phyloP scores from a whole-genome alignment of 345 rosid genomes.

The Rhodamnia rubescens region DNA sequence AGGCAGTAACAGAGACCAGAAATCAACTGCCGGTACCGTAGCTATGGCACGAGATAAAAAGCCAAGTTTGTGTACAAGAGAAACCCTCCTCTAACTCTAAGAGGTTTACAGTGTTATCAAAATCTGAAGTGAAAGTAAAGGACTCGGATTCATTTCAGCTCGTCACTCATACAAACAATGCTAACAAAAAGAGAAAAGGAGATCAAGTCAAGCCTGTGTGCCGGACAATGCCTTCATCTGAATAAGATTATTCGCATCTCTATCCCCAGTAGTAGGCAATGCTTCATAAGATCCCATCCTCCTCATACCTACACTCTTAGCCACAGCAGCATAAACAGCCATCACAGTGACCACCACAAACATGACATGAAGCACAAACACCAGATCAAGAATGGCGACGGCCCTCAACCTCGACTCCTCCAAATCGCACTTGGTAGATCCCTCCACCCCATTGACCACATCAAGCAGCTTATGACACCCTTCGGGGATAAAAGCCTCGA shows the following conservation, averaged over 20 bases:
- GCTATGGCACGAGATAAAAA: background rate
- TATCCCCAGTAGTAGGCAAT: constrained; percentile 39
- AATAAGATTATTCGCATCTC: constrained; percentile 24
- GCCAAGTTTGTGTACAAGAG: background rate
- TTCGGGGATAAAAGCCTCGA: constrained; percentile 77
- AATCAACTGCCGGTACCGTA: background rate
- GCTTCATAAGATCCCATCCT: constrained; percentile 74
- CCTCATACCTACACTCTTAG: constrained; percentile 33
- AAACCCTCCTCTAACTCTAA: background rate
- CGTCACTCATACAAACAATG: background rate
- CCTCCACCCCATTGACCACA: constrained; percentile 64
- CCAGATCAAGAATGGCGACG: constrained; percentile 71
- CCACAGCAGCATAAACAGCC: constrained; percentile 41
- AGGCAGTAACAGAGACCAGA: background rate
- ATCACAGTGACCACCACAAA: constrained; percentile 46
- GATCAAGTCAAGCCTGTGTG: constrained; percentile 54
- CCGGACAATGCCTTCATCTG: constrained; percentile 86
- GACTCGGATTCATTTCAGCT: background rate
- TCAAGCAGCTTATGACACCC: constrained; percentile 78
- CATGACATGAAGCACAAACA: constrained; percentile 61
- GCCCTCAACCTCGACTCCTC: constrained; percentile 73
- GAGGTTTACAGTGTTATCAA: background rate
- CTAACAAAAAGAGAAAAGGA: background rate
- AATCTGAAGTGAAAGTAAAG: background rate
- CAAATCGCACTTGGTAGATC: constrained; percentile 77